Conservation (phyloP, 73 alveolate genomes). For the Urostyla sp. region DNA sequence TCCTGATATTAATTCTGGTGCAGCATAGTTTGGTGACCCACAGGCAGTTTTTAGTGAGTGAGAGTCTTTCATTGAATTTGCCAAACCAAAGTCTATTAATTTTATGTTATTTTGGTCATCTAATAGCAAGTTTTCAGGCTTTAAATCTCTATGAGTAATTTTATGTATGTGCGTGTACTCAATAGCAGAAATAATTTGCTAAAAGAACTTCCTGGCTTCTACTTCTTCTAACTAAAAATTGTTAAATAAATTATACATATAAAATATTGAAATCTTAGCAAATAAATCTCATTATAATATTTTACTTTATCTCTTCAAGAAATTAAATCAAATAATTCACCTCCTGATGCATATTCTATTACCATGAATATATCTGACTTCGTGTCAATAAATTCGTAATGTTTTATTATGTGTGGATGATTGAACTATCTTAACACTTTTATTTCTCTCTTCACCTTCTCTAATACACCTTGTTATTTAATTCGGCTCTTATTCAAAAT, state of each 20-base stretch:
- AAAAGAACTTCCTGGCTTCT: constrained; percentile 77
- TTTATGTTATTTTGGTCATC: constrained; percentile 79
- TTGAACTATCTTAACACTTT: constrained; percentile 77
- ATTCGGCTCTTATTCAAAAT: constrained; percentile 73
- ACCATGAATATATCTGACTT: constrained; percentile 78
- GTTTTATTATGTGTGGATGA: constrained; percentile 83
- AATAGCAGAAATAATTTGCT: constrained; percentile 81
- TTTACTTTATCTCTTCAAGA: constrained; percentile 54
- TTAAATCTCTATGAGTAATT: constrained; percentile 90
- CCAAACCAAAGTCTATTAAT: constrained; percentile 89
- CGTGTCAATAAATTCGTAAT: constrained; percentile 84
- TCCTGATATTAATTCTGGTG: constrained; percentile 70
- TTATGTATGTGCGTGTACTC: constrained; percentile 83
- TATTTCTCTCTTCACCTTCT: constrained; percentile 84
- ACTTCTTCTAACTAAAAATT: constrained; percentile 54
- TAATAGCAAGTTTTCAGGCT: constrained; percentile 90
- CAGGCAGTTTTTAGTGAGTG: constrained; percentile 75
- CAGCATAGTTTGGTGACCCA: constrained; percentile 87
- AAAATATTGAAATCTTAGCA: not conserved
- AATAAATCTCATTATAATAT: not conserved
- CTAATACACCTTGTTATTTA: constrained; percentile 69
- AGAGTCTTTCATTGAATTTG: constrained; percentile 80
- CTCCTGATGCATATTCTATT: constrained; percentile 80
- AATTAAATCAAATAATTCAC: constrained; percentile 80
- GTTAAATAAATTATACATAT: not conserved